Conservation (phyloP, 1,284 basidiomycete species). For the Ceratobasidium theobromae region DNA sequence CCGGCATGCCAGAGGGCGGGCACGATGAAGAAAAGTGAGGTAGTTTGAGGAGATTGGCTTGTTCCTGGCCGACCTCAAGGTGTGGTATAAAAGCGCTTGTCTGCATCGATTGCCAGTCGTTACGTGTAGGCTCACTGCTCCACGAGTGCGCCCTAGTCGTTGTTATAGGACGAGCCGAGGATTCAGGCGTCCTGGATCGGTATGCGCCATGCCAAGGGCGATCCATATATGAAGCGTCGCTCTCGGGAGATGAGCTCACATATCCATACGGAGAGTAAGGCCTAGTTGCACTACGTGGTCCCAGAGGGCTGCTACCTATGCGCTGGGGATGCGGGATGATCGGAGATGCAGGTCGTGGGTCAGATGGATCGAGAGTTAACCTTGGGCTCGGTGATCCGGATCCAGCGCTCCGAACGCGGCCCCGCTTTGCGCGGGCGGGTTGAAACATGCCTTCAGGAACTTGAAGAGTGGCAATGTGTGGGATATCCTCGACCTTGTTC, state of each 20-base stretch:
- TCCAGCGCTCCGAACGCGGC: constrained; percentile 1
- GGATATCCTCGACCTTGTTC: constrained; percentile 11
- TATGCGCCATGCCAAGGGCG: not conserved
- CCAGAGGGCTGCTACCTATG: not conserved
- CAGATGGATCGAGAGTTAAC: not conserved
- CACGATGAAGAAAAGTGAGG: not conserved
- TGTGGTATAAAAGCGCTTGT: too few species aligned
- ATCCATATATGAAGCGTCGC: not conserved
- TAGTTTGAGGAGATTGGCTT: not conserved
- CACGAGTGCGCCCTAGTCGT: not conserved
- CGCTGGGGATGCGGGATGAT: not conserved
- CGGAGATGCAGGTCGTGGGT: not conserved
- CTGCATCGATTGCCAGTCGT: not conserved
- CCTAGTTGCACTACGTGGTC: not conserved
- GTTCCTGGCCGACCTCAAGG: too few species aligned
- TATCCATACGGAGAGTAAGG: not conserved
- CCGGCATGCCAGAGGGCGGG: not conserved
- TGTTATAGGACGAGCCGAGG: not conserved
- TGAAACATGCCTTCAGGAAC: constrained; percentile 8
- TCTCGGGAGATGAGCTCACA: not conserved
- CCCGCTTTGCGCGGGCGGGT: constrained; percentile 18
- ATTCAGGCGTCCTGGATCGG: not conserved
- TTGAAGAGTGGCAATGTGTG: constrained; percentile 4
- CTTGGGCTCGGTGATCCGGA: not conserved
- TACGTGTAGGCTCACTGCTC: not conserved